phyloP scores from a whole-genome alignment of 2,329 filamentous ascomycete genomes.

The Chaetomium strumarium region DNA sequence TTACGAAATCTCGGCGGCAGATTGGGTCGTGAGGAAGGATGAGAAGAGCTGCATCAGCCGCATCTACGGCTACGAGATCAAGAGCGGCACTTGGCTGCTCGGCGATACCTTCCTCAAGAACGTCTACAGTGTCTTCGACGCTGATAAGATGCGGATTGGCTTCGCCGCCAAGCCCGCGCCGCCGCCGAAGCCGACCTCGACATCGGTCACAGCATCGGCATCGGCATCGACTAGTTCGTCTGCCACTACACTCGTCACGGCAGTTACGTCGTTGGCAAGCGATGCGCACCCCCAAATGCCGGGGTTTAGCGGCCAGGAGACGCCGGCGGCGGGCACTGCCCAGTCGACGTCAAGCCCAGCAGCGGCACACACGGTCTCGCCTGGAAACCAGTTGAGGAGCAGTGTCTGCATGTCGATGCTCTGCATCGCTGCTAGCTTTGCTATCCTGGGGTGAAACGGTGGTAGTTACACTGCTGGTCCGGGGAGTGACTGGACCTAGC shows the following conservation, averaged over 20 bases:
- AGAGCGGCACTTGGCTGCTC: slow-evolving; percentile 66
- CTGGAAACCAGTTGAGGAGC: slow-evolving; percentile 23
- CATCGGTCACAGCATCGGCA: slow-evolving; percentile 7
- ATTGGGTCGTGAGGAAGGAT: slow-evolving; percentile 57
- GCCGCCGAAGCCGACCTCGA: slow-evolving; percentile 20
- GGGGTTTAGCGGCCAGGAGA: slow-evolving; percentile 35
- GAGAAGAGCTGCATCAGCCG: slow-evolving; percentile 59
- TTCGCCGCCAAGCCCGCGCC: slow-evolving; percentile 33
- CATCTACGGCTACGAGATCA: slow-evolving; percentile 65
- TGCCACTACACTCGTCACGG: slow-evolving; percentile 8
- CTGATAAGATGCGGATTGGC: slow-evolving; percentile 58
- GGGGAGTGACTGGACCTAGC: too few species aligned
- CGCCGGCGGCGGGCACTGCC: slow-evolving; percentile 25
- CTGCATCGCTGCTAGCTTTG: slow-evolving; percentile 24
- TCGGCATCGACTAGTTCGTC: slow-evolving; percentile 17
- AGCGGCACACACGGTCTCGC: slow-evolving; percentile 25
- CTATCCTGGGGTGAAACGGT: slow-evolving; percentile 20
- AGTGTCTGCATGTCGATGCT: slow-evolving; percentile 20
- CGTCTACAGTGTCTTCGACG: slow-evolving; percentile 81
- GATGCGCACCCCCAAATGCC: slow-evolving; percentile 19
- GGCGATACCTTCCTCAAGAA: slow-evolving; percentile 87
- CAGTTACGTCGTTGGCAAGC: slow-evolving; percentile 12
- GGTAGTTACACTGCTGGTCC: background rate
- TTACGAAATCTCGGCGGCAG: slow-evolving; percentile 61
- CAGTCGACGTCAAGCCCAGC: slow-evolving; percentile 16